phyloP scores from a whole-genome alignment of 306 rosid species.

The Hylodesmum podocarpum region DNA sequence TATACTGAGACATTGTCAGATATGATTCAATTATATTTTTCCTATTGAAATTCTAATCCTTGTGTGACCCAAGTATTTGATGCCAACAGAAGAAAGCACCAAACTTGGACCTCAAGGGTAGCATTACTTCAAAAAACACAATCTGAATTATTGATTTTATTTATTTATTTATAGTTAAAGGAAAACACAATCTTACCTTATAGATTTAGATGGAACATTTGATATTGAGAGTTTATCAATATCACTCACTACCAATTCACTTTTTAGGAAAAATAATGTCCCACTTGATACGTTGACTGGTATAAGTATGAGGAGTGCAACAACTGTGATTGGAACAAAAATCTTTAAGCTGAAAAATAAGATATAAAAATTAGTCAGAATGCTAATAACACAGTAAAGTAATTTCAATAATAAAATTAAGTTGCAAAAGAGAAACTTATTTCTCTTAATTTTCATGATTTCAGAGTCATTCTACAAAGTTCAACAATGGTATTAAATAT shows the following conservation, averaged over 20 bases:
- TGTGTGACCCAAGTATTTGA: neutral
- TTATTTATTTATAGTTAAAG: neutral
- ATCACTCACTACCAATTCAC: slow-evolving; percentile 81
- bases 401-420: neutral
- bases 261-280: slow-evolving; percentile 69
- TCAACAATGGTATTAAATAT: neutral
- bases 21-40: slow-evolving; percentile 7
- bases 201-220: slow-evolving; percentile 74
- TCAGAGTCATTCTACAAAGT: neutral
- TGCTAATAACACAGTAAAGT: neutral
- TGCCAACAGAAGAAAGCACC: slow-evolving; percentile 26
- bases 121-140: neutral
- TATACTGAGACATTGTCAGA: neutral
- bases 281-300: slow-evolving; percentile 96
- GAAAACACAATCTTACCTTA: slow-evolving; percentile 51
- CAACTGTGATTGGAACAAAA: slow-evolving; percentile 69
- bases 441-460: neutral
- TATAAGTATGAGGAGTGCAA: slow-evolving; percentile 87
- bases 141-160: neutral
- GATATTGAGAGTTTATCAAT: slow-evolving; percentile 96
- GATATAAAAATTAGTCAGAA: slow-evolving; percentile 1
- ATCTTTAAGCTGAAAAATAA: slow-evolving; percentile 69
- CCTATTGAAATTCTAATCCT: neutral
- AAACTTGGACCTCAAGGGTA: neutral
- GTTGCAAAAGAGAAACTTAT: neutral